phyloP scores from a whole-genome alignment of 352 stramenopile species.

The Phytophthora litchii region DNA sequence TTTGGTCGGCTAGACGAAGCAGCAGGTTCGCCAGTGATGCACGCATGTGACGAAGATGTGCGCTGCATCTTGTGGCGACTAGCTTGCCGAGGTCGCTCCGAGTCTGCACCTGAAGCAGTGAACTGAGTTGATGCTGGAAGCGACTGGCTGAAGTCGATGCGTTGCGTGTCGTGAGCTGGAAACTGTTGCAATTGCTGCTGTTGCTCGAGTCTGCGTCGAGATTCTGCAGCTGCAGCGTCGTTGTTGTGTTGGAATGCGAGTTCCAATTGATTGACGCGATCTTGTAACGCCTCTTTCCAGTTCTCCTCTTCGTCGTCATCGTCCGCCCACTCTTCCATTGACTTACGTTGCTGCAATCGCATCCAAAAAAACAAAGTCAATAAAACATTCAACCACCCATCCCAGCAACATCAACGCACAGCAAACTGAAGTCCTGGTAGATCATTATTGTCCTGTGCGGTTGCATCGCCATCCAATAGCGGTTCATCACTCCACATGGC shows the following conservation, averaged over 20 bases:
- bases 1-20: conserved; percentile 7
- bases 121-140: conserved; percentile 20
- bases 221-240: conserved; percentile 25
- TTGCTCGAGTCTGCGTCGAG: conserved; percentile 17
- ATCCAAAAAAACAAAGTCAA: conserved; percentile 13
- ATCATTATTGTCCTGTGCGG: conserved; percentile 22
- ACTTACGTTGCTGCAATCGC: conserved; percentile 45
- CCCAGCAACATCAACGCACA: conserved; percentile 16
- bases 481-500: conserved; percentile 62
- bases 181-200: conserved; percentile 20
- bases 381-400: neutral
- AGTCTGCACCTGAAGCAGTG: neutral
- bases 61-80: conserved; percentile 52
- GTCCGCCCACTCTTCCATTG: conserved; percentile 79
- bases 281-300: conserved; percentile 82
- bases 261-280: conserved; percentile 77
- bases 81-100: conserved; percentile 17
- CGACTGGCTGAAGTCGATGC: conserved; percentile 26
- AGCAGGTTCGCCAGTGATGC: conserved; percentile 30
- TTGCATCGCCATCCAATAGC: conserved; percentile 15
- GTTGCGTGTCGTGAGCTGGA: conserved; percentile 6
- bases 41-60: conserved; percentile 43
- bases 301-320: conserved; percentile 82
- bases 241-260: conserved; percentile 56
- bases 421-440: conserved; percentile 33